phyloP scores from a whole-genome alignment of 2,329 filamentous ascomycete genomes.

The Diaporthe capsici region DNA sequence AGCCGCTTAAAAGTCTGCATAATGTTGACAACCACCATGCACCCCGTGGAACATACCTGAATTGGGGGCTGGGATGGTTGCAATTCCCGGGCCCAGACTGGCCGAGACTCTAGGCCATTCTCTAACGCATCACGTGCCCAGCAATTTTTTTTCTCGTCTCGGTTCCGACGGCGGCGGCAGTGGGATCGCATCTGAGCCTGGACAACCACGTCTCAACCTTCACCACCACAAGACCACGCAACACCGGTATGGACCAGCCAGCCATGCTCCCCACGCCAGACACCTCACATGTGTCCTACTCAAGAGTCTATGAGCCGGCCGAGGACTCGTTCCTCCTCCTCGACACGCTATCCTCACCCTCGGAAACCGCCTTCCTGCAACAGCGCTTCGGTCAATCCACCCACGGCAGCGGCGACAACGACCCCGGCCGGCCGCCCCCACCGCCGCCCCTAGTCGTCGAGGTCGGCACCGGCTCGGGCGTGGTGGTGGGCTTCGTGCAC shows the following conservation, averaged over 20 bases:
- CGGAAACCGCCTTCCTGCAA: slow-evolving; percentile 79
- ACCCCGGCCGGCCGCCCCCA: slow-evolving; percentile 47
- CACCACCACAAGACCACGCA: not conserved
- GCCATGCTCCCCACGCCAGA: slow-evolving; percentile 92
- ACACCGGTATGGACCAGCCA: not conserved
- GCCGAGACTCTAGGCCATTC: not conserved
- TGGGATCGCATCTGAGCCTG: not conserved
- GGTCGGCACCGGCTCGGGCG: slow-evolving; percentile 90
- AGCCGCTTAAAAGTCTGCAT: not conserved
- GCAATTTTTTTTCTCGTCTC: slow-evolving; percentile 28
- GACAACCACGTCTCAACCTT: not conserved
- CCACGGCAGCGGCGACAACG: not conserved
- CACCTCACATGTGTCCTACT: slow-evolving; percentile 90
- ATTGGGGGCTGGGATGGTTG: slow-evolving; percentile 15
- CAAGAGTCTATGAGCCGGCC: slow-evolving; percentile 92
- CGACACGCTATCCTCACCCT: slow-evolving; percentile 84
- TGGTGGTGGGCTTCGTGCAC: slow-evolving; percentile 90
- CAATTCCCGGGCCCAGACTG: not conserved
- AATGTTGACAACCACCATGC: slow-evolving; percentile 2
- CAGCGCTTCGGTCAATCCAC: slow-evolving; percentile 65
- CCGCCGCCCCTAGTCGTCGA: slow-evolving; percentile 78
- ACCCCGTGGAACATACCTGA: slow-evolving; percentile 21
- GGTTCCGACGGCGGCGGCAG: not conserved
- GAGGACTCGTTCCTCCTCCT: slow-evolving; percentile 97
- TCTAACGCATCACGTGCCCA: slow-evolving; percentile 39